Conservation (phyloP, 306 rosid species). For the Quercus rubra region DNA sequence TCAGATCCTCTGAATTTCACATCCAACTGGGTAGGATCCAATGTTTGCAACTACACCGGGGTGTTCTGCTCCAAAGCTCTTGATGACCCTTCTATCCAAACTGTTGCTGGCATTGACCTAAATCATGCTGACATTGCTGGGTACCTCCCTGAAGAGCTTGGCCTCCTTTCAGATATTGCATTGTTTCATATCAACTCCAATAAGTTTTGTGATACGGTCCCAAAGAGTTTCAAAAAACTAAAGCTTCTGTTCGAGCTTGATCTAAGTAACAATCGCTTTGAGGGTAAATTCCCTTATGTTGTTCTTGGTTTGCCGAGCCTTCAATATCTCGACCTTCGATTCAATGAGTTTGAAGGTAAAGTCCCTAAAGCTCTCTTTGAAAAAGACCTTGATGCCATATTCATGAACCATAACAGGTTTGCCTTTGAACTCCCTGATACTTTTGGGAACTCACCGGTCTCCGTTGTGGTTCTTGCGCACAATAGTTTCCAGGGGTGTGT, state of each 20-base stretch:
- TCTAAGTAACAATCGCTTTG: constrained; percentile 65
- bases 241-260: constrained; percentile 56
- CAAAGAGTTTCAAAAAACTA: constrained; percentile 39
- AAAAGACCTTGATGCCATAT: constrained; percentile 65
- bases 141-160: constrained; percentile 64
- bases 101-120: constrained; percentile 74
- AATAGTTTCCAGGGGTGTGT: constrained; percentile 65
- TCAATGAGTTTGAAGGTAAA: constrained; percentile 67
- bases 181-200: constrained; percentile 65
- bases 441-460: constrained; percentile 63
- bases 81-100: constrained; percentile 39
- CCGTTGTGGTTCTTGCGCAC: constrained; percentile 69
- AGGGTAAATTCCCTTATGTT: constrained; percentile 56
- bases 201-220: constrained; percentile 65
- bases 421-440: constrained; percentile 49
- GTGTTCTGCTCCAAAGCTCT: constrained; percentile 51
- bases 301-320: constrained; percentile 48
- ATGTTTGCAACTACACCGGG: constrained; percentile 57
- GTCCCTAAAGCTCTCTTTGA: constrained; percentile 57
- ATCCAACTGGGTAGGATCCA: constrained; percentile 52
- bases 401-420: constrained; percentile 60
- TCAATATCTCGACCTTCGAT: constrained; percentile 60
- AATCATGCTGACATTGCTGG: constrained; percentile 79
- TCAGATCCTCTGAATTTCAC: constrained; percentile 59
- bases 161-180: constrained; percentile 45